Base-by-base conservation (phyloP, 1,284 basidiomycete genomes). In the Mycena citricolor region DNA sequence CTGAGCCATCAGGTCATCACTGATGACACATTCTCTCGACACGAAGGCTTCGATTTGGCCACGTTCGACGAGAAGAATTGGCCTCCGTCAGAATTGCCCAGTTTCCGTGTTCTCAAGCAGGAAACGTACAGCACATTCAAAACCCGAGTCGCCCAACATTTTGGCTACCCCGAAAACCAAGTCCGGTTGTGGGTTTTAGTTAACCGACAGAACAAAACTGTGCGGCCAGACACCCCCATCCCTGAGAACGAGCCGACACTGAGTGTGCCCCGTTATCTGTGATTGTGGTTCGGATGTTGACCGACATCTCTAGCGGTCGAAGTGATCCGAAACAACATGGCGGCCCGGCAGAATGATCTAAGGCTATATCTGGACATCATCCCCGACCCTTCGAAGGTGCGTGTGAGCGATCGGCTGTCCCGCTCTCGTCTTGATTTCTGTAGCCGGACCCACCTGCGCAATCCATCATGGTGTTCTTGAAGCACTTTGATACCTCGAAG, bases 141-240 rank as follows among this genome's bases (percentile, higher is more conserved):
- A 74, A 78, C 79, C 40, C 83, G 94, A 44, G 85, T 99, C 38
- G 94, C 95, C 2, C 76, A 83, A 51, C 90, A 95, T 64, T 93
- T 94, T 71, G 87, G 88, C 60, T 77, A 86, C 57, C 81, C 88
- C 8, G 92, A 95, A 62, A 85, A 80, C 55, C 85, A 91, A 57
- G 87, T 98, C 61, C 82, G 94, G 20, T 73, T 99, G 30, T 99
- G 97, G 97, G 95, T 99, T 2, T 69, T 99, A 25, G 97, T 99
- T 43, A 99, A 99, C 67, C 83, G 97, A 38, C 97, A 99, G 68
- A 99, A 99, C 73, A 99, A 99, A 78, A 99, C 97, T 8, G 93
- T 98, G 41, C 83, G 97, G 51, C 97, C 97, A 7, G 97, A 99
- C 68, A 92, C 92, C 5, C 90, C 87, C 46, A 93, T 99, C 47